A percentile compares a stretch with the other conserved stretches of the same genome.
Conservation (phyloP, 208 protist genomes). For the Trypanosoma cruzi region DNA sequence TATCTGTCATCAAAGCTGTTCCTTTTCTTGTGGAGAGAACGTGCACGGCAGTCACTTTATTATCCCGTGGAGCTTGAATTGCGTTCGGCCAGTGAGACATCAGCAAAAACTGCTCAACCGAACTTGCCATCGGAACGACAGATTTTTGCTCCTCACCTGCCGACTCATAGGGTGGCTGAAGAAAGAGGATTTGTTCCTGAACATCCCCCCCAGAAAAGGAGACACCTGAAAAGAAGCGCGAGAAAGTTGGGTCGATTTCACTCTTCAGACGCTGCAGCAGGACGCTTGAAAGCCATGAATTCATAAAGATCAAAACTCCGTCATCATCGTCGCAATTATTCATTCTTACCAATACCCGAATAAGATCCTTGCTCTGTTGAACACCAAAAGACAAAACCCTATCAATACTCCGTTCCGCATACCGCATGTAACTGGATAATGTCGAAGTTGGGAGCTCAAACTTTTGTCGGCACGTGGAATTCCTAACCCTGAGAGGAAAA, state of each 20-base stretch:
- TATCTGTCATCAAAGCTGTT: background rate
- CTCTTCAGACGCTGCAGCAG: conserved; percentile 17
- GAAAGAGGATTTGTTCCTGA: conserved; percentile 27
- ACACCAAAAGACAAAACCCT: background rate
- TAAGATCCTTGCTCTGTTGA: conserved; percentile 8
- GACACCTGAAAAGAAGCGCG: conserved; percentile 1
- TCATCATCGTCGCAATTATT: background rate
- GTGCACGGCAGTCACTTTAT: conserved; percentile 10
- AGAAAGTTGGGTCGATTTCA: conserved; percentile 3
- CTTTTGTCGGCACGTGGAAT: background rate
- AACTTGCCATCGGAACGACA: conserved; percentile 15
- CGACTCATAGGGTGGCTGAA: background rate
- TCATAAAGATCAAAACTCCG: conserved; percentile 15
- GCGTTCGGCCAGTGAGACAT: background rate
- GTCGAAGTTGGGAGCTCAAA: background rate
- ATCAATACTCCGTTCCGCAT: conserved; percentile 13
- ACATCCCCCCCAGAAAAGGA: conserved; percentile 9
- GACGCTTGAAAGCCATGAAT: conserved; percentile 19
- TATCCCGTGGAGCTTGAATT: background rate
- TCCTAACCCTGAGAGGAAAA: background rate
- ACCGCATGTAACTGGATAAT: background rate
- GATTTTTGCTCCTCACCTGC: background rate
- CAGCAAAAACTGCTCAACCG: conserved; percentile 10
- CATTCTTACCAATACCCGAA: conserved; percentile 1
- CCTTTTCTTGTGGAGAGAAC: conserved; percentile 2